phyloP scores from a whole-genome alignment of 2,329 filamentous ascomycete species.

The Ascochyta pisi region DNA sequence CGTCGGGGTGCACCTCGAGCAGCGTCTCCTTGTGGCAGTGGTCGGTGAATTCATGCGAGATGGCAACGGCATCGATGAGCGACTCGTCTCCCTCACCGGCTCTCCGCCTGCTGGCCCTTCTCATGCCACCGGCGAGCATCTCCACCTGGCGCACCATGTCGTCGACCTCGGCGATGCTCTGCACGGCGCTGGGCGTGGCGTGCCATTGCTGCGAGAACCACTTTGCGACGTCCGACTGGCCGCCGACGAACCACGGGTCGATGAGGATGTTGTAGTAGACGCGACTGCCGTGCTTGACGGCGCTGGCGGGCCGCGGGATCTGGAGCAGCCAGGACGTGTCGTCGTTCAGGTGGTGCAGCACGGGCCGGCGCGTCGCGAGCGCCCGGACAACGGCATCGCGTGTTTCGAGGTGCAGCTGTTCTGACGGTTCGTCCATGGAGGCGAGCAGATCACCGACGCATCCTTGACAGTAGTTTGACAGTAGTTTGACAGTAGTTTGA shows the following conservation, averaged over 20 bases:
- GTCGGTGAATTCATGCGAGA: slow-evolving; percentile 73
- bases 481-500: too few species aligned
- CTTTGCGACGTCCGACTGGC: slow-evolving; percentile 67
- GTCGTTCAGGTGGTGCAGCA: slow-evolving; percentile 70
- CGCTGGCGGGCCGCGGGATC: slow-evolving; percentile 61
- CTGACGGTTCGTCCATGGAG: slow-evolving; percentile 43
- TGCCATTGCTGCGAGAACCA: slow-evolving; percentile 74
- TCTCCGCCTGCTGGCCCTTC: slow-evolving; percentile 24
- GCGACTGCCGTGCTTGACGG: slow-evolving; percentile 52
- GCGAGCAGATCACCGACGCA: slow-evolving; percentile 15
- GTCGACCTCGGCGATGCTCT: slow-evolving; percentile 64
- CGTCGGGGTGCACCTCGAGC: slow-evolving; percentile 58
- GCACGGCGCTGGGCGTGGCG: slow-evolving; percentile 60
- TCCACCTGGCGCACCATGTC: slow-evolving; percentile 60
- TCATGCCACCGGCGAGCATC: slow-evolving; percentile 42
- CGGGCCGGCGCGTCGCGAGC: slow-evolving; percentile 55
- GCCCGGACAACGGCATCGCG: slow-evolving; percentile 49
- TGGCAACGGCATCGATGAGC: slow-evolving; percentile 64
- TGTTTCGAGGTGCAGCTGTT: slow-evolving; percentile 54
- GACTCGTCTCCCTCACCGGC: slow-evolving; percentile 30
- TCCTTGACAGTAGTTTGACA: background rate
- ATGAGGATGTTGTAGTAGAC: slow-evolving; percentile 69
- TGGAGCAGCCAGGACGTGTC: slow-evolving; percentile 74
- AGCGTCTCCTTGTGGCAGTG: slow-evolving; percentile 71
- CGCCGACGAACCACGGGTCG: slow-evolving; percentile 69